phyloP scores from a whole-genome alignment of 345 rosid species.

The Citrus australasica region DNA sequence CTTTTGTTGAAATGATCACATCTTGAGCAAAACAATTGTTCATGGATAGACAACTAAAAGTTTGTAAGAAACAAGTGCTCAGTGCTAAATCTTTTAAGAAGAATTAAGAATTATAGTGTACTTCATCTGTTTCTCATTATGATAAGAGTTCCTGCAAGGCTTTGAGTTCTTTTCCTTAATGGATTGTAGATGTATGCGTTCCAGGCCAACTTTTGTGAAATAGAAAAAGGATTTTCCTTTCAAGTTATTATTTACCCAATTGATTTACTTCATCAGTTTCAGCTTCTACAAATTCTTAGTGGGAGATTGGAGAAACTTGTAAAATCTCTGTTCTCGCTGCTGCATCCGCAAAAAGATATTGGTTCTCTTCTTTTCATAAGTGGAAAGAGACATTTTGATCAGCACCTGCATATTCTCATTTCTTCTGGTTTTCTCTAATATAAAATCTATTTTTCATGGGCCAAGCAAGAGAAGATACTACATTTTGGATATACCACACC shows the following conservation, averaged over 20 bases:
- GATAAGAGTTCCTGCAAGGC: not conserved
- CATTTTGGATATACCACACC: not conserved
- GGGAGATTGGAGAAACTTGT: not conserved
- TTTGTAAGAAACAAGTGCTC: not conserved
- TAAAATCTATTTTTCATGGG: not conserved
- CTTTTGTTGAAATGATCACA: not conserved
- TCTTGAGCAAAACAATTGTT: not conserved
- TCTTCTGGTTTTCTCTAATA: not conserved
- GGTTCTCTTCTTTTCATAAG: not conserved
- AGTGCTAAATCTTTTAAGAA: not conserved
- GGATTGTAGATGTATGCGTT: not conserved
- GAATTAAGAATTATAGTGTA: not conserved
- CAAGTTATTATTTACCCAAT: not conserved
- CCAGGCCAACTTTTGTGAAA: not conserved
- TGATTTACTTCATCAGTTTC: not conserved
- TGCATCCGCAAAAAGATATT: not conserved
- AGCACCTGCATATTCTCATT: not conserved
- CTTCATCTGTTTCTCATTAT: not conserved
- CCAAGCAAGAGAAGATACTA: not conserved
- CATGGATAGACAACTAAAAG: not conserved
- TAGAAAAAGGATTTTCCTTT: not conserved
- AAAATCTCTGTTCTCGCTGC: not conserved
- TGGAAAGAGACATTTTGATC: not conserved
- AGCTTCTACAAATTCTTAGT: not conserved
- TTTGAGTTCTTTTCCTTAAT: not conserved